Base-by-base conservation (phyloP, 192 early-diverging fungal genomes). In the Rhizoclosmatium globosum region DNA sequence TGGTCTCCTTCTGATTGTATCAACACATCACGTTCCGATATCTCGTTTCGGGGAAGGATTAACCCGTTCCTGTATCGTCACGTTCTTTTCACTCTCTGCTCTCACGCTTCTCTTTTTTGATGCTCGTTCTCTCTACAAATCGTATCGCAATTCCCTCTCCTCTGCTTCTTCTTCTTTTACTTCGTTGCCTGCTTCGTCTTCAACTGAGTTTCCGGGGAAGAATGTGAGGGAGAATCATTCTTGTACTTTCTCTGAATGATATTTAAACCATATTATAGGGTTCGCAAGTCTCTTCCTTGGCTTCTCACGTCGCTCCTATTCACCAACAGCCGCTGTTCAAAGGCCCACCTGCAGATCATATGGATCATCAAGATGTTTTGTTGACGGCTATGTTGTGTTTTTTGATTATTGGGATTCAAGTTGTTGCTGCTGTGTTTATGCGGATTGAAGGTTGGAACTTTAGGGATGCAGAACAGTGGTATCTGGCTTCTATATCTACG, bases 381-480 rank as follows among this genome's bases (percentile, higher is more conserved):
- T 50, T 78, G 15, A 44, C 58, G 13, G 38, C 44, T 17, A 44
- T 71, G 68, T 58, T 70, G 39, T 68, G 50, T 47, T 23, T 31
- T 21, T 43, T 78, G 0, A 78, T 78, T 43, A 31, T 71, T 42
- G 9, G 31, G 7, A 78, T 78, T 21, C 69, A 78, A 46, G 31
- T 70, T 6, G 17, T 56, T 4, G 23, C 56, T 21, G 48, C 59
- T 39, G 44, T 64, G 9, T 78, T 78, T n/a, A 71, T 71, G 77
- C 13, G 19, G 3, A 41, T 78, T 45, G 77, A 78, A 61, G 75
- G 75, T 2, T 78, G 77, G 77, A 23, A 17, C 3, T 78, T 70
- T 2, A 6, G 68, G 4, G 50, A 69, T 42, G 77, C 77, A 15
- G 77, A 78, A 47, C 68, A 70, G 47, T 78, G 77, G 77, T 78